A percentile compares a stretch with the other conserved stretches of the same genome.
These are phyloP conservation scores for Calonectria henricotiae DNA, from an alignment of 2,329 filamentous ascomycete genomes.

Conservation along the genomic window DNA sequence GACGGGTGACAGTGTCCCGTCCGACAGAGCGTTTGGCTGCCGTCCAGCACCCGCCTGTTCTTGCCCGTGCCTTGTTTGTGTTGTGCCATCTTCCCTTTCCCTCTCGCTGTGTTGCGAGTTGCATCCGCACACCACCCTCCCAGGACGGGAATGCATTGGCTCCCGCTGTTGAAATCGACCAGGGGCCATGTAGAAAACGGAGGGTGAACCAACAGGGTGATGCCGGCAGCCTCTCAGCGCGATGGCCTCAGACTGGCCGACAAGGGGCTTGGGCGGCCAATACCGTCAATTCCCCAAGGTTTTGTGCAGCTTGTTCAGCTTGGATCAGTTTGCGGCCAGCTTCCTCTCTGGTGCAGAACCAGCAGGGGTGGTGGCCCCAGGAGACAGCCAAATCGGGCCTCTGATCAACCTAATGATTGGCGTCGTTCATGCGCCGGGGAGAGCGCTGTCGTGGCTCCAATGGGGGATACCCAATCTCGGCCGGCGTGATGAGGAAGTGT, in stretches of 20 bases:
- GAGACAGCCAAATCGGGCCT: constrained; percentile 31
- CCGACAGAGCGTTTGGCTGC: constrained; percentile 34
- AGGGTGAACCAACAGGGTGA: constrained; percentile 40
- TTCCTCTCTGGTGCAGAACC: constrained; percentile 29
- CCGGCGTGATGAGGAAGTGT: constrained; percentile 31
- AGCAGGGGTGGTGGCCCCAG: constrained; percentile 22
- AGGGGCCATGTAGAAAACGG: constrained; percentile 29
- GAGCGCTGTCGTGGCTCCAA: constrained; percentile 51
- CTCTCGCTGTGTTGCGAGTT: constrained; percentile 10
- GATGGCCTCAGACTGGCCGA: constrained; percentile 28
- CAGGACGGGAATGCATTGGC: constrained; percentile 37
- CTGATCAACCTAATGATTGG: constrained; percentile 45
- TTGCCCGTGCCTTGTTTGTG: constrained; percentile 26
- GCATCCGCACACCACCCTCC: constrained; percentile 26
- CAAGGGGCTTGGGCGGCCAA: constrained; percentile 21
- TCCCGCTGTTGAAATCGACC: constrained; percentile 33
- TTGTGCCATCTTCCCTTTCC: constrained; percentile 20
- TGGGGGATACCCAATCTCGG: constrained; percentile 25
- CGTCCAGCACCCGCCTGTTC: constrained; percentile 23
- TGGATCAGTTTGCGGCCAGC: constrained; percentile 27
- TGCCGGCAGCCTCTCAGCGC: constrained; percentile 26
- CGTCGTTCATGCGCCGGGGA: constrained; percentile 42
- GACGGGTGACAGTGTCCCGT: constrained; percentile 39
- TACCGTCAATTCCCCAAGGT: constrained; percentile 36
- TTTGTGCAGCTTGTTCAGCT: constrained; percentile 38